phyloP scores from a whole-genome alignment of 2,329 filamentous ascomycete species.

The Apiospora arundinis region DNA sequence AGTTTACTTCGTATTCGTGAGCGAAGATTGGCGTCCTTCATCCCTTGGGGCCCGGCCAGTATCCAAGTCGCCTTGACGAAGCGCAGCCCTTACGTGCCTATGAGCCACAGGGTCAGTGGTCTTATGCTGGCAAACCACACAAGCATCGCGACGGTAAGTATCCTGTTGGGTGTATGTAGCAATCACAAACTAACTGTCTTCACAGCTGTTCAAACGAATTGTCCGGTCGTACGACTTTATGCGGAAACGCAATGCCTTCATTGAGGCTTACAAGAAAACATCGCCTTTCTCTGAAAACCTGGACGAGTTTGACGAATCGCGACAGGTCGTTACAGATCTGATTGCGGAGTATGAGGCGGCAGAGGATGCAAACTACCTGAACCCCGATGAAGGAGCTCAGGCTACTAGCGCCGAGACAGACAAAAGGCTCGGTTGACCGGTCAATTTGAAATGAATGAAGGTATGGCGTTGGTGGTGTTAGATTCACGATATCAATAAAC shows the following conservation, averaged over 20 bases:
- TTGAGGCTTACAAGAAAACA: constrained; percentile 96
- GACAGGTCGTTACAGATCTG: constrained; percentile 88
- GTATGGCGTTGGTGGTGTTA: constrained; percentile 15
- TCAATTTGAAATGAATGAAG: background rate
- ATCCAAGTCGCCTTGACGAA: constrained; percentile 98
- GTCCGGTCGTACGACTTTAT: constrained; percentile 91
- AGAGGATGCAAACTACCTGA: constrained; percentile 88
- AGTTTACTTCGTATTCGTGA: constrained; percentile 95
- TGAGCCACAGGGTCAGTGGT: constrained; percentile 92
- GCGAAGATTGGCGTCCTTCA: constrained; percentile 91
- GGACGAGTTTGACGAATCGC: constrained; percentile 92
- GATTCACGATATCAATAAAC: constrained; percentile 19
- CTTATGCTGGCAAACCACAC: constrained; percentile 99
- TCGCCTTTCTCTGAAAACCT: constrained; percentile 91
- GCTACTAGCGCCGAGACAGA: constrained; percentile 60
- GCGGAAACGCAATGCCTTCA: constrained; percentile 94
- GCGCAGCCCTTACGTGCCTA: constrained; percentile 93
- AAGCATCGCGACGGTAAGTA: constrained; percentile 82
- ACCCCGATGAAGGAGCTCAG: constrained; percentile 67
- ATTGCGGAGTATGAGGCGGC: constrained; percentile 96
- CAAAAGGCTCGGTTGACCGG: constrained; percentile 50
- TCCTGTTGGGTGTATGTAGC: background rate
- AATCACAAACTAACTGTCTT: background rate
- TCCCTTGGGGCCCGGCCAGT: constrained; percentile 96
- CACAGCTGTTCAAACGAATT: constrained; percentile 87